phyloP scores from a whole-genome alignment of 495 filamentous ascomycete species.

The Tuber melanosporum region DNA sequence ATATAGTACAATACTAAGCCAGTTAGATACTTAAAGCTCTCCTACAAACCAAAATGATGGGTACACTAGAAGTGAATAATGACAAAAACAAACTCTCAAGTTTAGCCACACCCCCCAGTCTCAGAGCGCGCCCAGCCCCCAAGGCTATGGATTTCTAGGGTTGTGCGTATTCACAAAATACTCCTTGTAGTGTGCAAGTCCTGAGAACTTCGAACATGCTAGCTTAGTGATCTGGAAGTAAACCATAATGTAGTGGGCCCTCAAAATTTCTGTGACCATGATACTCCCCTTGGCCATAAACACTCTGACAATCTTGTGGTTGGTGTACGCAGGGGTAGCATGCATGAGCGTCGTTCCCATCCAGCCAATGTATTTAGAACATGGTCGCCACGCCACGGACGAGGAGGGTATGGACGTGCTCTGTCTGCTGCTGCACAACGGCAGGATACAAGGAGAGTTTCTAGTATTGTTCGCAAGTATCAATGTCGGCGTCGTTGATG shows the following conservation, averaged over 20 bases:
- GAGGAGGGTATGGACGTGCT: not conserved
- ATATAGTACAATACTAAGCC: not conserved
- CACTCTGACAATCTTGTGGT: not conserved
- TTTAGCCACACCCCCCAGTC: too few relatives aligned
- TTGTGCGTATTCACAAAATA: not conserved
- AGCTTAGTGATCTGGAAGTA: not conserved
- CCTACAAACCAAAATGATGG: not conserved
- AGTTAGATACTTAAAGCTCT: not conserved
- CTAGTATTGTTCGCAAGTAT: not conserved
- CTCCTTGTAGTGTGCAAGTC: not conserved
- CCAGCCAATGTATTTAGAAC: not conserved
- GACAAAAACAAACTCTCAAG: not conserved
- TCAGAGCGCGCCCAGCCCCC: not conserved
- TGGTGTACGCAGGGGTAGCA: not conserved
- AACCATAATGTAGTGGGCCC: not conserved
- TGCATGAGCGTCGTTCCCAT: not conserved
- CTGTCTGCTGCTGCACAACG: not conserved
- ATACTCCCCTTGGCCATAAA: not conserved
- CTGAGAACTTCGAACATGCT: not conserved
- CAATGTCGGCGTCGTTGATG: not conserved
- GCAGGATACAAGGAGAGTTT: not conserved
- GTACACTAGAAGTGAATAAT: not conserved
- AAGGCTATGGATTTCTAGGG: not conserved
- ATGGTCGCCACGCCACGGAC: not conserved
- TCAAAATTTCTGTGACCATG: not conserved